Conservation (phyloP, 495 filamentous ascomycete species). For the Symbiotaphrina buchneri region DNA sequence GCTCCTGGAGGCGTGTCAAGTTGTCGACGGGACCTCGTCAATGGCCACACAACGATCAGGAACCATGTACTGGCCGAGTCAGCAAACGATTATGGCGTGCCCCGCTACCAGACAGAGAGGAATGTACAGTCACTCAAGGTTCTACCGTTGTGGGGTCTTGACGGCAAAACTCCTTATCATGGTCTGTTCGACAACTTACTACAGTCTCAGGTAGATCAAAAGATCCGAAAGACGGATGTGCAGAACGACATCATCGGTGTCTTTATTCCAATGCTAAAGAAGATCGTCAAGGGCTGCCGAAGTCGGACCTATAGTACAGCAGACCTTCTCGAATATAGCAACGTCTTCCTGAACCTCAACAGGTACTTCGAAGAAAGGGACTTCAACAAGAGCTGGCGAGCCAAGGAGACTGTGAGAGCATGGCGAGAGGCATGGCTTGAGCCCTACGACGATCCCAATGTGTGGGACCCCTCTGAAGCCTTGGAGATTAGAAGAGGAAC, state of each 20-base stretch:
- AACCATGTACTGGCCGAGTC: slow-evolving; percentile 47
- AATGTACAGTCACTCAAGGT: slow-evolving; percentile 42
- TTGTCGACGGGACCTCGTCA: slow-evolving; percentile 45
- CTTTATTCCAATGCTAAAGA: slow-evolving; percentile 3
- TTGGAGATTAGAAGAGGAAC: background rate
- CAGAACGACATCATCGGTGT: slow-evolving; percentile 3
- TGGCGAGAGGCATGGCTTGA: slow-evolving; percentile 5
- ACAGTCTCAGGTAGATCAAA: slow-evolving; percentile 34
- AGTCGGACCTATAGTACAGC: slow-evolving; percentile 6
- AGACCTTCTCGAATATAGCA: slow-evolving; percentile 9
- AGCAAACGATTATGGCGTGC: slow-evolving; percentile 40
- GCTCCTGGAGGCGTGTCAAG: slow-evolving; percentile 43
- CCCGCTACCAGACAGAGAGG: slow-evolving; percentile 41
- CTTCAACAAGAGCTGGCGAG: slow-evolving; percentile 2
- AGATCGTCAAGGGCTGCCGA: slow-evolving; percentile 8
- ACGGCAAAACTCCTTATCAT: slow-evolving; percentile 37
- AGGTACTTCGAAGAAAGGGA: slow-evolving; percentile 12
- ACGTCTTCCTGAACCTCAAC: slow-evolving; percentile 9
- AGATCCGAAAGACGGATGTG: slow-evolving; percentile 23
- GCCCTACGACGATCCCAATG: slow-evolving; percentile 2
- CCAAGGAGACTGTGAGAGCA: slow-evolving; percentile 2
- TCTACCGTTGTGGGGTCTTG: slow-evolving; percentile 44
- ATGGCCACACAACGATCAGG: slow-evolving; percentile 33
- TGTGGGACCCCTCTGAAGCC: slow-evolving; percentile 1
- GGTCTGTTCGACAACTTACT: slow-evolving; percentile 38